Conservation (phyloP, 1,139 yeast genomes). For the Kodamaea derodonti region DNA sequence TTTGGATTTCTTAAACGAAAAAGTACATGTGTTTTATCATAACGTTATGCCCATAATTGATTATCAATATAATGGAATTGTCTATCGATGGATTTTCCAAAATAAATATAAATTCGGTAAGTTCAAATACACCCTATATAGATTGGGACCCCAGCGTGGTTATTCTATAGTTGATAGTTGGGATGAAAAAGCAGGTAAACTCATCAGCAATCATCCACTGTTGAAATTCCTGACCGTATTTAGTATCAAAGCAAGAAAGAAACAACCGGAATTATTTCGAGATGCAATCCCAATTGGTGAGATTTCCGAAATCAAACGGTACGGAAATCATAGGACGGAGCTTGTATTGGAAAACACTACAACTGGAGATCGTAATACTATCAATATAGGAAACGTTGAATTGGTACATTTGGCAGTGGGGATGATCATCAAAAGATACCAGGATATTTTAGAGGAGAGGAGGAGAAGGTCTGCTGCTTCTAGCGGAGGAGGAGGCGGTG, state of each 20-base stretch:
- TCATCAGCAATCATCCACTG: constrained; percentile 3
- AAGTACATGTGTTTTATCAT: constrained; percentile 7
- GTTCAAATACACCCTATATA: constrained; percentile 5
- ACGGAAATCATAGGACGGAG: constrained; percentile 4
- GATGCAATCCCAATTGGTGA: constrained; percentile 7
- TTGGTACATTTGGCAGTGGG: constrained; percentile 9
- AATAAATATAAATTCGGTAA: neutral
- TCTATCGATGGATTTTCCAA: constrained; percentile 7
- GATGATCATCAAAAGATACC: constrained; percentile 7
- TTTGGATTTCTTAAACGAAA: constrained; percentile 3
- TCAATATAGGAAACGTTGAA: constrained; percentile 5
- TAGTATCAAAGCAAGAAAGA: neutral
- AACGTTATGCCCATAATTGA: constrained; percentile 8
- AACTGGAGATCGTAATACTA: constrained; percentile 3
- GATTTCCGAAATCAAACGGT: constrained; percentile 1
- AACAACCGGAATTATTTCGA: constrained; percentile 3
- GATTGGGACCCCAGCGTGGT: constrained; percentile 6
- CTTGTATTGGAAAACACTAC: constrained; percentile 4
- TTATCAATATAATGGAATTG: constrained; percentile 5
- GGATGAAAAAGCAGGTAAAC: constrained; percentile 4
- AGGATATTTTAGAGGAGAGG: constrained; percentile 4
- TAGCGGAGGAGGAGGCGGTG: too few relatives aligned
- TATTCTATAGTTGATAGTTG: constrained; percentile 9
- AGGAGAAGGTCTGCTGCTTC: neutral
- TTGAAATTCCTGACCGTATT: neutral